Evolutionary conservation across 768 basidiomycete genomes (phyloP).

Genomic region (Suillus fuscotomentosus): DNA sequence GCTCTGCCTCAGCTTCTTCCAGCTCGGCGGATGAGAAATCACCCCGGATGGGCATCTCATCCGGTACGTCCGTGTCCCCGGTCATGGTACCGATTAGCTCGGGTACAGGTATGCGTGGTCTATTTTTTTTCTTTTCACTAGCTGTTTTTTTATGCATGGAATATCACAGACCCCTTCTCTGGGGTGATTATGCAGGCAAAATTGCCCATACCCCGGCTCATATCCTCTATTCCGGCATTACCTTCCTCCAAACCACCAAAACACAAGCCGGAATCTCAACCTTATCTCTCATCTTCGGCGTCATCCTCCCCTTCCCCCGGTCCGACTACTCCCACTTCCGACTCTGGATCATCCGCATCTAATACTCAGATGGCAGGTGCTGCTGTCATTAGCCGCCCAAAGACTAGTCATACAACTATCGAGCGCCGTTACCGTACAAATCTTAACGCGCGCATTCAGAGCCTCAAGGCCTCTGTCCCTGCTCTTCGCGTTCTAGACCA

Average conservation of each 20-base stretch:
- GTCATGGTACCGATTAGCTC: constrained; percentile 35
- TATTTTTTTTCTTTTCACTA: no score
- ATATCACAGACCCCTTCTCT: constrained; percentile 2
- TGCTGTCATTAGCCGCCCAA: constrained; percentile 45
- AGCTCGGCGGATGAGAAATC: constrained; percentile 22
- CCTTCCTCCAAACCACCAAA: constrained; percentile 34
- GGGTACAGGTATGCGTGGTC: constrained; percentile 7
- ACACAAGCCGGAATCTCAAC: constrained; percentile 8
- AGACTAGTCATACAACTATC: constrained; percentile 88
- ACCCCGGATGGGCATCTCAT: constrained; percentile 23
- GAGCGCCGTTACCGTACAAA: constrained; percentile 88
- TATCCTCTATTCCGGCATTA: constrained; percentile 43
- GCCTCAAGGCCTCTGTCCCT: constrained; percentile 77
- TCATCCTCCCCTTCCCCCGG: constrained; percentile 44
- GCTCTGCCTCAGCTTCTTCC: constrained; percentile 30
- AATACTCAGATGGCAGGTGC: not conserved
- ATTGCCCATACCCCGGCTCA: constrained; percentile 51
- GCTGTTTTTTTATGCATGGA: not conserved
- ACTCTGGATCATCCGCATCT: constrained; percentile 18
- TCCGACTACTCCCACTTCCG: constrained; percentile 20
- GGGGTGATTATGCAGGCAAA: constrained; percentile 30
- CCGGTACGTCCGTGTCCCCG: constrained; percentile 46
- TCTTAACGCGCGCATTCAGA: constrained; percentile 82
- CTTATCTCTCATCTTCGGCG: constrained; percentile 27
- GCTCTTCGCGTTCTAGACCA: constrained; percentile 78